Conservation (phyloP, 768 basidiomycete genomes). For the Butyriboletus loyo region DNA sequence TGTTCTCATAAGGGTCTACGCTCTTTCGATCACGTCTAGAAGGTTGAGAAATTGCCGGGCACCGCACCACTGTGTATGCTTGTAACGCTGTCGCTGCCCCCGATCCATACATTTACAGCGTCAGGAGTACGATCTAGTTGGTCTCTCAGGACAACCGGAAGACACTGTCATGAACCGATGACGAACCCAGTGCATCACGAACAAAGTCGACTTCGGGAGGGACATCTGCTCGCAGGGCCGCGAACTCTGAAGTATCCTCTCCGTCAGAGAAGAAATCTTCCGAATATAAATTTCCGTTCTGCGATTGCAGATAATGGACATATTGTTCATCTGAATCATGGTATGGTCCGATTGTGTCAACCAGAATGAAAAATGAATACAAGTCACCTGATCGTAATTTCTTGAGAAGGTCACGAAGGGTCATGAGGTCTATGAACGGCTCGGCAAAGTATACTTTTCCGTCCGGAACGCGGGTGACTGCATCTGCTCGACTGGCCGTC, state of each 20-base stretch:
- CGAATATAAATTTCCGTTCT: conserved; percentile 85
- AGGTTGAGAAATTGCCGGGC: neutral
- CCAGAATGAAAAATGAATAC: neutral
- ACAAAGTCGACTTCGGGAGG: conserved; percentile 71
- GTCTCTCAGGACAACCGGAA: neutral
- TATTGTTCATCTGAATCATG: conserved; percentile 19
- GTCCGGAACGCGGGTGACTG: conserved; percentile 53
- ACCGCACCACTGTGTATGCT: conserved; percentile 79
- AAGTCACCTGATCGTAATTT: conserved; percentile 36
- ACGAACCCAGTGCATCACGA: conserved; percentile 71
- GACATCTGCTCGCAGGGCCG: conserved; percentile 59
- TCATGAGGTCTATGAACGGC: conserved; percentile 67
- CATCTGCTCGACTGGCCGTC: conserved; percentile 65
- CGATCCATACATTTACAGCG: conserved; percentile 94
- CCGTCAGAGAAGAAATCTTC: conserved; percentile 37
- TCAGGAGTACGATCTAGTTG: conserved; percentile 62
- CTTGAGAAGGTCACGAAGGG: conserved; percentile 52
- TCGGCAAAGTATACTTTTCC: conserved; percentile 70
- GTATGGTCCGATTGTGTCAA: neutral
- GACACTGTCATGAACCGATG: neutral
- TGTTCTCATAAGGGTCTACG: conserved; percentile 88
- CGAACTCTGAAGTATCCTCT: conserved; percentile 55
- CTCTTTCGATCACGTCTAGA: neutral
- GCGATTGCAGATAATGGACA: conserved; percentile 80
- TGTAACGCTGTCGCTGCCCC: conserved; percentile 70